Percentiles rank a stretch among this genome's conserved stretches.
These are phyloP conservation scores for Irpex sp. DNA, from an alignment of 1,284 basidiomycete species.

Conservation along the genomic window DNA sequence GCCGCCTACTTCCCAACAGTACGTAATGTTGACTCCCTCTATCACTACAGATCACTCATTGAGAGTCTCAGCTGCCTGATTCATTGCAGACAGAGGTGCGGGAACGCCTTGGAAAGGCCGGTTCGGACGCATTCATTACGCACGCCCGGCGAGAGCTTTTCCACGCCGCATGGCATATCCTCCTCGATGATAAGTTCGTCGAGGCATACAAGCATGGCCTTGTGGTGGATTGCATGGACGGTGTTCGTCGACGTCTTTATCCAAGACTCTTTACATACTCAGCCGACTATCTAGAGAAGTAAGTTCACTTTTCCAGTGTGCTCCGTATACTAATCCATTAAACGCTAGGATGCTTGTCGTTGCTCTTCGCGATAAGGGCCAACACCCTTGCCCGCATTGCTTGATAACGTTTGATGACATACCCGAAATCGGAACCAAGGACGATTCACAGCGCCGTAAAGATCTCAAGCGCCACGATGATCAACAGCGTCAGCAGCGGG, in stretches of 20 bases:
- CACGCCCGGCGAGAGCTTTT: neutral
- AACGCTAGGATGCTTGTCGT: neutral
- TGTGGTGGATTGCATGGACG: conserved; percentile 21
- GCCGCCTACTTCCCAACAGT: conserved; percentile 27
- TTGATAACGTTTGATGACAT: neutral
- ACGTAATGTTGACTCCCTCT: too few species aligned
- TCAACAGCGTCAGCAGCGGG: neutral
- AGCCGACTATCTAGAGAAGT: conserved; percentile 32
- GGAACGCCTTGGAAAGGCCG: neutral
- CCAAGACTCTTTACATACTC: conserved; percentile 19
- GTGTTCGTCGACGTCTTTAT: conserved; percentile 13
- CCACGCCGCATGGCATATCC: neutral
- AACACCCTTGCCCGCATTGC: neutral
- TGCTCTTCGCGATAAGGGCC: neutral
- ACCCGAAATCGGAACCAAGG: neutral
- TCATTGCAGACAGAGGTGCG: neutral
- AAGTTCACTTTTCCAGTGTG: neutral
- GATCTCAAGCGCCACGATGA: neutral
- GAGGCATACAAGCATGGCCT: conserved; percentile 25
- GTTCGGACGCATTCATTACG: neutral
- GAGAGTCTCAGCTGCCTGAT: too few species aligned
- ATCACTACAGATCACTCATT: too few species aligned
- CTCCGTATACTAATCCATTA: neutral
- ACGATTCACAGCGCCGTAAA: neutral
- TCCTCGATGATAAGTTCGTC: conserved; percentile 18